Conservation (phyloP, 2,329 filamentous ascomycete species). For the Decorospora gaudefroyi region DNA sequence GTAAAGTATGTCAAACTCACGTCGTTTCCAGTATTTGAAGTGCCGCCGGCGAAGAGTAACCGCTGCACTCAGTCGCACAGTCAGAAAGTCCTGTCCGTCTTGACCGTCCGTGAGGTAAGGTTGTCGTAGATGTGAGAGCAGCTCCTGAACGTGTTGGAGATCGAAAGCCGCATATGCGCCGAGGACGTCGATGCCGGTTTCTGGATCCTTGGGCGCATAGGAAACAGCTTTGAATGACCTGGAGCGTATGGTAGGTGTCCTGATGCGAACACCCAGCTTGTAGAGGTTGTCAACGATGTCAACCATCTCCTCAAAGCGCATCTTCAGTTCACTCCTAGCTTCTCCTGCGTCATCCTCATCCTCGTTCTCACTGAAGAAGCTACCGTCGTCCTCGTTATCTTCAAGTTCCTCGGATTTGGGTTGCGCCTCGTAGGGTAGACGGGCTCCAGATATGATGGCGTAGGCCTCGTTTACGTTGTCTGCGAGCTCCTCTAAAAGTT, state of each 20-base stretch:
- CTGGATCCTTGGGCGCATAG: slow-evolving; percentile 42
- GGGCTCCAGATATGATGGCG: slow-evolving; percentile 34
- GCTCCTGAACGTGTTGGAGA: slow-evolving; percentile 35
- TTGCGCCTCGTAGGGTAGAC: slow-evolving; percentile 44
- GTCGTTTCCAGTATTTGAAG: slow-evolving; percentile 47
- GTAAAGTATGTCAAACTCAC: slow-evolving; percentile 9
- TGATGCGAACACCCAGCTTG: slow-evolving; percentile 46
- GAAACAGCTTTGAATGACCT: slow-evolving; percentile 45
- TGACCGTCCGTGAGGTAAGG: slow-evolving; percentile 11
- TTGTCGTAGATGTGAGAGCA: slow-evolving; percentile 32
- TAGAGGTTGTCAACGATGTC: slow-evolving; percentile 48
- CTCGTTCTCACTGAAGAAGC: slow-evolving; percentile 36
- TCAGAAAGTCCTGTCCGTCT: slow-evolving; percentile 28
- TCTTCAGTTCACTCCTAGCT: slow-evolving; percentile 39
- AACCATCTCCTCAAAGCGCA: slow-evolving; percentile 45
- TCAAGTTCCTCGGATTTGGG: slow-evolving; percentile 15
- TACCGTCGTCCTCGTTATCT: slow-evolving; percentile 33
- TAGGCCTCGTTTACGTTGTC: slow-evolving; percentile 36
- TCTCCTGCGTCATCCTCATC: slow-evolving; percentile 25
- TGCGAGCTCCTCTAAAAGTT: slow-evolving; percentile 40
- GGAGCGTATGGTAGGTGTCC: slow-evolving; percentile 41
- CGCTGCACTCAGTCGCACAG: slow-evolving; percentile 33
- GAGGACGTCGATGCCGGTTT: slow-evolving; percentile 44
- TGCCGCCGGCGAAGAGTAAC: slow-evolving; percentile 45
- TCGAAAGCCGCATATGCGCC: slow-evolving; percentile 41